Conservation (phyloP, 306 rosid genomes). For the Vigna radiata region DNA sequence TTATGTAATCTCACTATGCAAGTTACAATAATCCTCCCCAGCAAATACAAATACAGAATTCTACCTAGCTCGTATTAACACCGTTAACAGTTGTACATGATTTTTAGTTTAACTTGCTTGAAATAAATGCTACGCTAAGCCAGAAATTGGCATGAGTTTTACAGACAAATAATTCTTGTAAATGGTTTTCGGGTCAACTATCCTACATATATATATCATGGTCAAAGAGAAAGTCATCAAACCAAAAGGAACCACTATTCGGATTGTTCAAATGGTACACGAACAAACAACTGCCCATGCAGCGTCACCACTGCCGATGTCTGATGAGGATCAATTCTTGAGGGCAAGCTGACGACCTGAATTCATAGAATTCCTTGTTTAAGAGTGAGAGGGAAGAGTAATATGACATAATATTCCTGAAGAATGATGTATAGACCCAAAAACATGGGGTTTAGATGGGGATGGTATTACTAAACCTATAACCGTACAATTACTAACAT, state of each 20-base stretch:
- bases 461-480: background rate
- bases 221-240: constrained; percentile 23
- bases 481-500: background rate
- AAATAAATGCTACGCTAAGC: constrained; percentile 42
- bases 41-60: constrained; percentile 41
- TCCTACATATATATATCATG: constrained; percentile 18
- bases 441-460: background rate
- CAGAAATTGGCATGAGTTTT: constrained; percentile 30
- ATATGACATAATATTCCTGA: background rate
- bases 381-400: background rate
- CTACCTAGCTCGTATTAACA: constrained; percentile 50
- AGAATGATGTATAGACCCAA: background rate
- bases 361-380: constrained; percentile 14
- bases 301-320: constrained; percentile 96
- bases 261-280: constrained; percentile 87
- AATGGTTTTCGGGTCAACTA: constrained; percentile 37
- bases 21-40: constrained; percentile 15
- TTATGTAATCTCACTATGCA: constrained; percentile 31
- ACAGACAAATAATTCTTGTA: constrained; percentile 27
- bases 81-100: constrained; percentile 26
- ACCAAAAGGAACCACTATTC: constrained; percentile 51
- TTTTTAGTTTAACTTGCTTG: background rate
- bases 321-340: constrained; percentile 97
- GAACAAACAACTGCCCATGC: constrained; percentile 96
- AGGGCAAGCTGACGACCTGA: constrained; percentile 87